Base-by-base conservation (phyloP, 768 basidiomycete species). In the Xanthoconium stramineum region DNA sequence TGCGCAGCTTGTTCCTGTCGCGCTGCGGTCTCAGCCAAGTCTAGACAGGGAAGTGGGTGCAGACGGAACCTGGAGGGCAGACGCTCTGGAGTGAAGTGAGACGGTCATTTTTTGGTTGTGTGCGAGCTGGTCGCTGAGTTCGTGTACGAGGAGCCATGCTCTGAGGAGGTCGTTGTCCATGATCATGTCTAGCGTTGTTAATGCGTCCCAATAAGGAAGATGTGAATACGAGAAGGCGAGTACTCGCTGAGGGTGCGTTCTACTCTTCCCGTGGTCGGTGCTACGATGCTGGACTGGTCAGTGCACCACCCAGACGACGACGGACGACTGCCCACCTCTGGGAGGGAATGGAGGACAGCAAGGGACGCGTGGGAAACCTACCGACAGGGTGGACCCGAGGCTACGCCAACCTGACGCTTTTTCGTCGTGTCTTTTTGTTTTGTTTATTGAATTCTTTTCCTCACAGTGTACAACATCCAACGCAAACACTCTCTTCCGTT, bases 41-140 rank as follows among this genome's bases (percentile, higher is more conserved):
- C 47, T 42, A 46, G 61, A n/a, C 32, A 45, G 29, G 33, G 35
- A 48, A 52, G 19, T 43, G 56, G 35, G 35, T 14, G 29, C 5
- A 9, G 24, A 65, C 72, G 55, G 58, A 92, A 93, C 92, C 81
- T 94, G 93, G 67, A 96, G 80, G 6, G 83, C 70, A 5, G 76
- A 78, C 7, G 89, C 83, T 65, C 91, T 88, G 10, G 79, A 74
- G 50, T 90, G 85, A 30, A 97, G 78, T 5, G 82, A 75, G 29
- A 64, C 76, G 3, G 91, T 80, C 57, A 94, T 78, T 65, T 86
- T 88, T 51, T 91, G 83, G 73, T 97, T 98, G 62, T 83, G 83
- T 2, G 82, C 78, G 49, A 96, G 83, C 74, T 93, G 91, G 35
- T 91, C 87, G 65, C 85, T 84, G 65, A 94, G 83, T 65, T 94